Evolutionary conservation across 2,329 filamentous ascomycete genomes (phyloP).

Genomic region (Myriosclerotinia curreyana): DNA sequence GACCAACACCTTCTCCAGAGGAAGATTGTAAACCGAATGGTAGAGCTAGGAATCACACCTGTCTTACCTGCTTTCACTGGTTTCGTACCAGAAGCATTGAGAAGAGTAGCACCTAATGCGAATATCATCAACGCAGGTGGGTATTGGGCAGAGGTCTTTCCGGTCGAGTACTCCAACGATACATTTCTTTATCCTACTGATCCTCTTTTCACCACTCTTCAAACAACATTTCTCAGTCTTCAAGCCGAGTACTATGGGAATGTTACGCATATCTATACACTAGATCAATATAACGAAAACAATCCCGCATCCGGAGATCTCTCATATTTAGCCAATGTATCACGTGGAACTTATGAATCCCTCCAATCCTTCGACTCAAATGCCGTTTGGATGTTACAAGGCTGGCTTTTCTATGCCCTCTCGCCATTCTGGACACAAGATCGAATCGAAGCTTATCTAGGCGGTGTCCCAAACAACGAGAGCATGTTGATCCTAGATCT

Average conservation of each 20-base stretch:
- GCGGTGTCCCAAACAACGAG: slow-evolving; percentile 43
- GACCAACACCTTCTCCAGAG: slow-evolving; percentile 48
- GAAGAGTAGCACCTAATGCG: slow-evolving; percentile 44
- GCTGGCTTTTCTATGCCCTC: slow-evolving; percentile 49
- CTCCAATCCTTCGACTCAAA: slow-evolving; percentile 48
- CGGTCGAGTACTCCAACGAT: slow-evolving; percentile 44
- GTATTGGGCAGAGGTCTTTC: slow-evolving; percentile 44
- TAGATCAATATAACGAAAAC: slow-evolving; percentile 55
- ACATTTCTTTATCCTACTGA: slow-evolving; percentile 50
- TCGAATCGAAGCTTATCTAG: slow-evolving; percentile 49
- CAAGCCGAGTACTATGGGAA: slow-evolving; percentile 49
- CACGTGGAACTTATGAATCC: slow-evolving; percentile 45
- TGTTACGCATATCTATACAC: slow-evolving; percentile 48
- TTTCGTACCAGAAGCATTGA: slow-evolving; percentile 47
- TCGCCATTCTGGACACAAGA: slow-evolving; percentile 46
- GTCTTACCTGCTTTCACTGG: slow-evolving; percentile 51
- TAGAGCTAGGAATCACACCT: slow-evolving; percentile 52
- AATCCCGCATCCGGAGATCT: slow-evolving; percentile 46
- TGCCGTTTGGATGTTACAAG: slow-evolving; percentile 53
- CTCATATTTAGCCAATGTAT: slow-evolving; percentile 45
- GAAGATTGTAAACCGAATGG: slow-evolving; percentile 49
- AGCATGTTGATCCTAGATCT: slow-evolving; percentile 53
- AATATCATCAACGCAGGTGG: slow-evolving; percentile 44
- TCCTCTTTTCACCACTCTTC: slow-evolving; percentile 44
- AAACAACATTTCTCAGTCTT: slow-evolving; percentile 47